These are phyloP conservation scores for Alternaria arbusti DNA, from an alignment of 2,329 filamentous ascomycete genomes.

Conservation along the genomic window DNA sequence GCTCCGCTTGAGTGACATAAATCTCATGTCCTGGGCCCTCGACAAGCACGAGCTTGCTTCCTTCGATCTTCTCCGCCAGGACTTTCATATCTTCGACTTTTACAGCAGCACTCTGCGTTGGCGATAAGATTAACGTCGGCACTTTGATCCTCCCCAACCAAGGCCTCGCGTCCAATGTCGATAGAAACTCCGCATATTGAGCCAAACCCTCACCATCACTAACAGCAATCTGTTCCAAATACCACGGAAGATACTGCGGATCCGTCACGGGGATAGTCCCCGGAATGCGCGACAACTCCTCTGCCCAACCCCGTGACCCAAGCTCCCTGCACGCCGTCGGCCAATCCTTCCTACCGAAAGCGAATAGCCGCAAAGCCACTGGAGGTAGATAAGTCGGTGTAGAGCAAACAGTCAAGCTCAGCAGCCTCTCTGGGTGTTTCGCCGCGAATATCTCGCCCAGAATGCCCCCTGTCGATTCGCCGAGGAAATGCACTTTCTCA, in stretches of 20 bases:
- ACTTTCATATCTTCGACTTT: constrained; percentile 36
- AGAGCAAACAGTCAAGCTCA: constrained; percentile 42
- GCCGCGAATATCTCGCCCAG: constrained; percentile 45
- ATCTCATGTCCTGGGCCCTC: constrained; percentile 45
- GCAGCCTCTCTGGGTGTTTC: constrained; percentile 35
- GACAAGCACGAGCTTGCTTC: constrained; percentile 32
- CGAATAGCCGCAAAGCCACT: constrained; percentile 38
- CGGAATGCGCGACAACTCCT: constrained; percentile 35
- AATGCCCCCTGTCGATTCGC: constrained; percentile 46
- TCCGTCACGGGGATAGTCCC: constrained; percentile 40
- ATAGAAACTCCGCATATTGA: constrained; percentile 45
- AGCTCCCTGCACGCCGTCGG: constrained; percentile 37
- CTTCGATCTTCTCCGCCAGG: constrained; percentile 21
- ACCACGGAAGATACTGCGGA: constrained; percentile 40
- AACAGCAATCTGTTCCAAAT: constrained; percentile 36
- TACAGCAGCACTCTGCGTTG: constrained; percentile 42
- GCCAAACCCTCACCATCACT: constrained; percentile 41
- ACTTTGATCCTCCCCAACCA: constrained; percentile 34
- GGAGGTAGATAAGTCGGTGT: constrained; percentile 37
- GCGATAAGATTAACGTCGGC: constrained; percentile 43
- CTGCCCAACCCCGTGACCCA: constrained; percentile 43
- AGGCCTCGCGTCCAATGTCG: constrained; percentile 38
- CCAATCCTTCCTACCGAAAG: constrained; percentile 37
- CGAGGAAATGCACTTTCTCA: constrained; percentile 43
- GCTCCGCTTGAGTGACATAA: constrained; percentile 38